phyloP scores from a whole-genome alignment of 352 stramenopile species.

The Thalassiosira livingstoniorum region DNA sequence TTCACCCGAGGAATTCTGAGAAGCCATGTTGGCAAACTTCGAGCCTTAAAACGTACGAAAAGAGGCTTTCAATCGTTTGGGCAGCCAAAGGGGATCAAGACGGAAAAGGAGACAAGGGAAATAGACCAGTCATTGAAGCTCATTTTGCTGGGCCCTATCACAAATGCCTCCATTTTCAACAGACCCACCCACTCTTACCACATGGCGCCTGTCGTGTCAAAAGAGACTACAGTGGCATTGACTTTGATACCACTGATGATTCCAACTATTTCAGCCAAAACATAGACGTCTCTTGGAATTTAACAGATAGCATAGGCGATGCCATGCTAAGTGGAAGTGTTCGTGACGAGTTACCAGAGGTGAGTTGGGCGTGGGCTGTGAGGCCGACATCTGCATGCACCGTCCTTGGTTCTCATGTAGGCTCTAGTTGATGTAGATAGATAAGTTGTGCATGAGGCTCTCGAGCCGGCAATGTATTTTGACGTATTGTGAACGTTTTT shows the following conservation, averaged over 20 bases:
- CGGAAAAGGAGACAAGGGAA: background rate
- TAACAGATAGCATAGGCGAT: constrained; percentile 29
- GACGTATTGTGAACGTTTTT: too few species aligned
- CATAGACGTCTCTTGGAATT: constrained; percentile 37
- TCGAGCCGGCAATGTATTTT: too few species aligned
- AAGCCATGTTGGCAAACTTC: constrained; percentile 40
- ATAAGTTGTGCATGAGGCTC: too few species aligned
- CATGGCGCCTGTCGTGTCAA: constrained; percentile 36
- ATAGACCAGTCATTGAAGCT: constrained; percentile 52
- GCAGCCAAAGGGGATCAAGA: constrained; percentile 31
- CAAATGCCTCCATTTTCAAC: constrained; percentile 50
- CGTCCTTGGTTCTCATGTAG: too few species aligned
- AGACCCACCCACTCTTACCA: constrained; percentile 38
- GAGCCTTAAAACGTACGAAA: constrained; percentile 26
- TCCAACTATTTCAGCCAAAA: too few species aligned
- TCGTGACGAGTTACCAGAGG: constrained; percentile 29
- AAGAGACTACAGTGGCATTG: constrained; percentile 28
- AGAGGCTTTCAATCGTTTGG: constrained; percentile 29
- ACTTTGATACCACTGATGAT: constrained; percentile 19
- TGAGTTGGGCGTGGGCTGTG: constrained; percentile 6
- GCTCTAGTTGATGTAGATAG: too few species aligned
- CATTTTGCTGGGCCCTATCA: constrained; percentile 47
- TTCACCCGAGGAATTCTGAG: background rate
- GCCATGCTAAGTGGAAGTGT: constrained; percentile 25
- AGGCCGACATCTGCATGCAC: background rate